Base-by-base conservation (phyloP, 768 basidiomycete species). In the Suillus americanus region DNA sequence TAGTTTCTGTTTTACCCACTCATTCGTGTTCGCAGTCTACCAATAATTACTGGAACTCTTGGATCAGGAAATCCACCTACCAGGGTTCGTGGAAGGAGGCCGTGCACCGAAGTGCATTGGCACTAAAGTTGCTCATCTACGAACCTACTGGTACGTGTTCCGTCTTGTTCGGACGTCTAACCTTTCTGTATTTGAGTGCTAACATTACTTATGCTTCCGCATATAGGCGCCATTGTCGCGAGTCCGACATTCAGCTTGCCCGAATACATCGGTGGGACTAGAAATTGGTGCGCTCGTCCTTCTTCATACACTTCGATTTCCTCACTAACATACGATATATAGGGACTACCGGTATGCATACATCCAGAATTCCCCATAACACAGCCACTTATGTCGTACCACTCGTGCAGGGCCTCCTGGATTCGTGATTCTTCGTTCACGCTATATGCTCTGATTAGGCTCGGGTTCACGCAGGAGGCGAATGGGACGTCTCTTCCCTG, bases 371-470 rank as follows among this genome's bases (percentile, higher is more conserved):
- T 30, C 3, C 30, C 25, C 25, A 33, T 33, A 33, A 41, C 18
- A 28, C 25, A 2, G 37, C 41, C 12, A 30, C 14, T 37, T 14
- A 28, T 55, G 23, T 28, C 46, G 62, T n/a, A 59, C 4, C 7
- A 50, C 45, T 37, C 43, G 30, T 61, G 30, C 66, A 90, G 91
- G 25, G 89, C 88, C 3, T 92, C 90, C 1, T 94, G 92, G 92
- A 94, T 98, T 71, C 89, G 97, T n/a, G 97, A 99, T 72, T 90
- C 95, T 0, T 93, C 92, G 0, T 99, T 99, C 81, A 95, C 94
- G 1, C 84, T 99, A 6, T 99, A 99, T 72, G 97, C 96, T 0
- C 83, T 98, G 45, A 89, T 99, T 64, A 85, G 97, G 45, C 84
- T 99, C 1, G 97, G 97, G 0, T 98, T 96, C 77, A 98, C 95